These are phyloP conservation scores for Apiosordaria backusii DNA, from an alignment of 495 filamentous ascomycete genomes.

Conservation along the genomic window DNA sequence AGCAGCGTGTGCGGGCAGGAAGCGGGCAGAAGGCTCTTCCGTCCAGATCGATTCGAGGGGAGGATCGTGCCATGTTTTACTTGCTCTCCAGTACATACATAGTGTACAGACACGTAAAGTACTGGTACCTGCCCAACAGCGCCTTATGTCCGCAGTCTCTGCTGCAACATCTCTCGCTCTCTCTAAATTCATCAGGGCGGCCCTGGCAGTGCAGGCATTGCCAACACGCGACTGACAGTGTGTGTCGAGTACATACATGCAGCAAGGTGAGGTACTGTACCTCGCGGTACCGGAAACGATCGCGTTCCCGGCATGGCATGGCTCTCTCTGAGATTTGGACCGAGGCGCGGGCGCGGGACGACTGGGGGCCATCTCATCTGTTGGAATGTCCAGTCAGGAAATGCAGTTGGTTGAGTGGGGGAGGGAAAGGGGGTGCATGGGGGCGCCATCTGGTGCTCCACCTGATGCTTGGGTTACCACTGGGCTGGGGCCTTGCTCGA, in stretches of 20 bases:
- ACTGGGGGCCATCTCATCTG: no score
- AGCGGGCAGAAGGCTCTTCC: no score
- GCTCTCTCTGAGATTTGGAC: slow-evolving; percentile 19
- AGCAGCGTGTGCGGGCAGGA: no score
- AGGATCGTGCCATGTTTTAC: no score
- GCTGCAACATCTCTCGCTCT: no score
- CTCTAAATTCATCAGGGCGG: no score
- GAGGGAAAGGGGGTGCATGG: not conserved
- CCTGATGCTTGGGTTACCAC: slow-evolving; percentile 25
- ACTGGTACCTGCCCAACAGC: no score
- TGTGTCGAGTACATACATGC: no score
- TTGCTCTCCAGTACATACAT: not conserved
- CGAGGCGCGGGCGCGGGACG: slow-evolving; percentile 3
- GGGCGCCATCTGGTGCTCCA: slow-evolving; percentile 21
- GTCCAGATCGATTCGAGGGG: not conserved
- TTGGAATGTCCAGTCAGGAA: no score
- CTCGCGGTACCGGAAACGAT: slow-evolving; percentile 7
- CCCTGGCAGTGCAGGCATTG: no score
- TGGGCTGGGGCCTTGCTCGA: slow-evolving; percentile 23
- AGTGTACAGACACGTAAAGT: not conserved
- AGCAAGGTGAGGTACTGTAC: not conserved
- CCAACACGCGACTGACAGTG: no score
- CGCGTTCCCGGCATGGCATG: slow-evolving; percentile 6
- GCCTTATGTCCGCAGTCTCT: no score
- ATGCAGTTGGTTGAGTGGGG: not conserved